Percentiles rank a stretch among this genome's conserved stretches.
These are phyloP conservation scores for Cadophora malorum DNA, from an alignment of 2,329 filamentous ascomycete species.

Conservation along the genomic window DNA sequence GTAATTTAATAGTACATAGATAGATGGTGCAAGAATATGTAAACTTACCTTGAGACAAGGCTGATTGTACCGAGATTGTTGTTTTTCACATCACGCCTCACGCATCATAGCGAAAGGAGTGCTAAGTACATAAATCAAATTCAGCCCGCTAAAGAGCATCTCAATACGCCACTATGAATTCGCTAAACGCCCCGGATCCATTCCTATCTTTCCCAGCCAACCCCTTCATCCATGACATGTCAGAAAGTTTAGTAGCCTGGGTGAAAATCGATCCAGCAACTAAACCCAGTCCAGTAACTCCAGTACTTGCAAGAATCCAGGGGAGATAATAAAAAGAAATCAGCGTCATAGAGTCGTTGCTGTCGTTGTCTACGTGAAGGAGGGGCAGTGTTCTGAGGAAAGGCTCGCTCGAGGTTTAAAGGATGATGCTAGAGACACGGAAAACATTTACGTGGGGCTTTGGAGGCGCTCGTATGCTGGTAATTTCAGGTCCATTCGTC, in stretches of 20 bases:
- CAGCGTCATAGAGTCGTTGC: not conserved
- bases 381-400: not conserved
- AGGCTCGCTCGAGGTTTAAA: not conserved
- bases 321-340: not conserved
- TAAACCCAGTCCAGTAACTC: slow-evolving; percentile 2
- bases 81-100: not conserved
- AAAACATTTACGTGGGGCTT: not conserved
- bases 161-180: not conserved
- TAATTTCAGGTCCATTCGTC: not conserved
- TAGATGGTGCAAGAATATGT: not conserved
- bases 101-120: not conserved
- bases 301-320: not conserved
- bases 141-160: slow-evolving; percentile 12
- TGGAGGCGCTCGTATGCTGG: not conserved
- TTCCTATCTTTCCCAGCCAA: not conserved
- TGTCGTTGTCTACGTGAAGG: not conserved
- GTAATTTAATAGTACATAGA: slow-evolving; percentile 1
- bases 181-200: slow-evolving; percentile 8
- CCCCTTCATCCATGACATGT: slow-evolving; percentile 1
- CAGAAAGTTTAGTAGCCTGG: not conserved
- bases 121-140: not conserved
- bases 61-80: not conserved
- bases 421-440: not conserved
- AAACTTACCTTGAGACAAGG: not conserved
- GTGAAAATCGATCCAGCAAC: not conserved